A percentile compares a stretch with the other conserved stretches of the same genome.
These are phyloP conservation scores for Larix kaempferi DNA, from an alignment of 75 land plant genomes.

Conservation along the genomic window DNA sequence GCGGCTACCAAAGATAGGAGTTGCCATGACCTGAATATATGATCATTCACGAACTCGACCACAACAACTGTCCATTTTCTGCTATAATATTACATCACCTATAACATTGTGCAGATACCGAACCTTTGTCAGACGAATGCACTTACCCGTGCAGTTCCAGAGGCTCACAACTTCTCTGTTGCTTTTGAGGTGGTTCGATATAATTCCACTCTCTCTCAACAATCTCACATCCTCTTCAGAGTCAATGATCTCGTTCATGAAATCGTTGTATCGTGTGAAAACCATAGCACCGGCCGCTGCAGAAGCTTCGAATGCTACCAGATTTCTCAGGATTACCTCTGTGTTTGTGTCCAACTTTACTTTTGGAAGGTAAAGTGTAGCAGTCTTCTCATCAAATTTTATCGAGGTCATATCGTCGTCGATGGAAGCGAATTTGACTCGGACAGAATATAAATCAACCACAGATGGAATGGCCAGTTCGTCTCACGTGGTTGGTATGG, in stretches of 20 bases:
- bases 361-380: constrained; percentile 27
- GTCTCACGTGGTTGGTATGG: constrained; percentile 22
- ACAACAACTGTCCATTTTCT: neutral
- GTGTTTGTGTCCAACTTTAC: constrained; percentile 39
- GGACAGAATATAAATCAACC: constrained; percentile 15
- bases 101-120: neutral
- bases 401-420: constrained; percentile 23
- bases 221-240: neutral
- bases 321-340: constrained; percentile 6
- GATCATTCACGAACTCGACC: neutral
- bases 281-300: constrained; percentile 25
- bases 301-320: constrained; percentile 56
- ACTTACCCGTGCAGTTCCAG: neutral
- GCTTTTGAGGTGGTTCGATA: neutral
- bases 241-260: constrained; percentile 75
- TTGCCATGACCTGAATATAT: neutral
- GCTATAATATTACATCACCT: neutral
- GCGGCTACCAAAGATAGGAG: neutral
- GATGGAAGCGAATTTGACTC: constrained; percentile 28
- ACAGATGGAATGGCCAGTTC: constrained; percentile 39
- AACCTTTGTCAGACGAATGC: neutral
- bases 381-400: constrained; percentile 27
- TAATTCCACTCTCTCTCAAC: neutral
- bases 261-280: constrained; percentile 51
- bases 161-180: neutral